These are phyloP conservation scores for Stachybotrys echinatus DNA, from an alignment of 2,329 filamentous ascomycete species.

Conservation along the genomic window DNA sequence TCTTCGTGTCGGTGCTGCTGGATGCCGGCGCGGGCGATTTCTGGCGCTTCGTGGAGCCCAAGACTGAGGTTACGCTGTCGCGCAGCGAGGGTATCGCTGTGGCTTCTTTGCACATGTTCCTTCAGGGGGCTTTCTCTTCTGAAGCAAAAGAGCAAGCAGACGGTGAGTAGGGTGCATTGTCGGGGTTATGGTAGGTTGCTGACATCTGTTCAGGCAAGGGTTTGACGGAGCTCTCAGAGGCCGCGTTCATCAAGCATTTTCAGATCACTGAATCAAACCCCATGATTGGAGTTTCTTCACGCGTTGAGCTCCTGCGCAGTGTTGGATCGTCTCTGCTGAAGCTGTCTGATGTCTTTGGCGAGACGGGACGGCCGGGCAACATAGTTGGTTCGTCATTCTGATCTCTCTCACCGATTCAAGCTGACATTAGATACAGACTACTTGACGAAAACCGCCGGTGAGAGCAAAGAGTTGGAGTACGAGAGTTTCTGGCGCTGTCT, in stretches of 20 bases:
- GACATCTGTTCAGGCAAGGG: slow-evolving; percentile 19
- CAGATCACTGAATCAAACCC: slow-evolving; percentile 38
- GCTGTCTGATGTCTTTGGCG: slow-evolving; percentile 33
- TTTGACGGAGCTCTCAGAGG: slow-evolving; percentile 25
- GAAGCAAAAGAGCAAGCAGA: slow-evolving; percentile 12
- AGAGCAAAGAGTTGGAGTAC: slow-evolving; percentile 27
- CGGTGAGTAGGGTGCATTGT: slow-evolving; percentile 17
- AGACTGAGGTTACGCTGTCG: slow-evolving; percentile 24
- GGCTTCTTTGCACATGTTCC: slow-evolving; percentile 45
- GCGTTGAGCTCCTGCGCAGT: slow-evolving; percentile 32
- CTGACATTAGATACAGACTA: too few species aligned
- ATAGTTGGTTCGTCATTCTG: slow-evolving; percentile 41
- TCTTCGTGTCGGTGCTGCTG: slow-evolving; percentile 54
- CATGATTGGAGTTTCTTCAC: slow-evolving; percentile 38
- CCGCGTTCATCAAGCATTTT: slow-evolving; percentile 29
- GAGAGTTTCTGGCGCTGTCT: slow-evolving; percentile 34
- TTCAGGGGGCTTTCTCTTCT: slow-evolving; percentile 29
- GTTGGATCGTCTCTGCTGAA: slow-evolving; percentile 35
- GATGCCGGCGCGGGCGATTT: slow-evolving; percentile 49
- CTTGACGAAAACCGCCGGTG: slow-evolving; percentile 22
- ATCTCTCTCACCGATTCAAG: too few species aligned
- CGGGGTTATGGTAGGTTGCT: neutral
- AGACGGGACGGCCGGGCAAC: slow-evolving; percentile 37
- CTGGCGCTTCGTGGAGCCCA: slow-evolving; percentile 40
- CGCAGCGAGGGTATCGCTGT: slow-evolving; percentile 48